Evolutionary conservation across 345 rosid genomes (phyloP).

Genomic region (Balakata baccata): DNA sequence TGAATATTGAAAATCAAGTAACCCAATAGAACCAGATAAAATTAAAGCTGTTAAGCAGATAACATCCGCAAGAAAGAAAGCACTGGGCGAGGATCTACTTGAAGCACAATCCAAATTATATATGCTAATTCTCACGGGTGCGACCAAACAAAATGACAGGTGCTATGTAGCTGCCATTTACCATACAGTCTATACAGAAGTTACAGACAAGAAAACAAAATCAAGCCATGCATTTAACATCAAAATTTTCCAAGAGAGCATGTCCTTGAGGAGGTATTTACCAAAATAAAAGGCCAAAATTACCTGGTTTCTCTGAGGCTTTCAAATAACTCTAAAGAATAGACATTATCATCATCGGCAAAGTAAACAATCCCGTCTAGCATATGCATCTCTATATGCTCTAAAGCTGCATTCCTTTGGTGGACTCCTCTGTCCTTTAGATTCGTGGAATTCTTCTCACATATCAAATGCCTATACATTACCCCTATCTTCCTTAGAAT

Average conservation of each 20-base stretch:
- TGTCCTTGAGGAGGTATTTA: neutral
- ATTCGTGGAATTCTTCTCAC: conserved; percentile 45
- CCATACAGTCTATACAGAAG: neutral
- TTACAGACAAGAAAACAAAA: neutral
- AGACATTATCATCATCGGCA: conserved; percentile 78
- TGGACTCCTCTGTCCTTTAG: conserved; percentile 71
- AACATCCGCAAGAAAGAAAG: neutral
- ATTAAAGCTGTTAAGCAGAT: neutral
- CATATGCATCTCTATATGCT: conserved; percentile 68
- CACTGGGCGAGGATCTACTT: neutral
- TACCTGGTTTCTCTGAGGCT: conserved; percentile 69
- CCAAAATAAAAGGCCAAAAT: neutral
- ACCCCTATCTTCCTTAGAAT: conserved; percentile 77
- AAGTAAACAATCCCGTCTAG: conserved; percentile 84
- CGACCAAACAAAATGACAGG: neutral
- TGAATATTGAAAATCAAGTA: neutral
- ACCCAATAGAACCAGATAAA: neutral
- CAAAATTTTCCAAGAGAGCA: neutral
- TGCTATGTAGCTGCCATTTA: neutral
- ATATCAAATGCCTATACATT: conserved; percentile 79
- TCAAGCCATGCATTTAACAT: neutral
- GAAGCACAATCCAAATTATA: neutral
- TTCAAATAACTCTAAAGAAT: conserved; percentile 70
- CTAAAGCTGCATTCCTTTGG: conserved; percentile 74
- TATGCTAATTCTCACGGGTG: neutral